Evolutionary conservation across 306 rosid genomes (phyloP), one percentile per base, ranked within the genome.

Genomic region (Betula pendula): DNA sequence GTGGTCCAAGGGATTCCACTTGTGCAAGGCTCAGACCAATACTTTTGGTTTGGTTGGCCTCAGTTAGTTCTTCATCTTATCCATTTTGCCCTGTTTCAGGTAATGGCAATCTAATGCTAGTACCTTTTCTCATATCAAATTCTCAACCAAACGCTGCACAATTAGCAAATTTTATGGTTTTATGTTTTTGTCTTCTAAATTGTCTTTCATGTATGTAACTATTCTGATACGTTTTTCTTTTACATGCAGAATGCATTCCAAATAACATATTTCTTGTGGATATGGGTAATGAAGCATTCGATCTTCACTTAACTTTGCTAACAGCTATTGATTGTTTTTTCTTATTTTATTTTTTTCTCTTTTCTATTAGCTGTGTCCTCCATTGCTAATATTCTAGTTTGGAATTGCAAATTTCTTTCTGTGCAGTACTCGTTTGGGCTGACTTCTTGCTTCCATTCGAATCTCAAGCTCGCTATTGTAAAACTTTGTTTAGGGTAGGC

Each of bases 1-100:
- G 97, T 95, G 70, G 91, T 95, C 53, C 97, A 95, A 81, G 99
- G 99, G 72, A 95, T 95, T 81, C 99, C 99, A 47, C 94, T 95
- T 45, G 99, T 95, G 80, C 91, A 88, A 83, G 97, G 92, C 50
- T 95, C 98, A 5, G 96, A 95, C 79, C 81, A 71, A 74, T 92
- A 95, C 74, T 95, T 95, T 80, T 95, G 99, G 99, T 95, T 95
- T 71, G 94, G 91, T 72, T 88, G 80, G 70, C 99, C 99, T 29
- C 91, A 87, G 51, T 83, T 95, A 75, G 74, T 95, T 86, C 99
- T 95, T 88, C 88, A 90, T 71, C 94, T 95, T 63, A 95, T 95
- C 83, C 99, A 95, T 84, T 92, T 92, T 71, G 92, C 99, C 12
- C 80, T 92, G 83, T 95, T 95, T 79, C 97, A 92, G 99, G 99